Conservation (phyloP, 139 green algal species). For the Chlorella sp. region DNA sequence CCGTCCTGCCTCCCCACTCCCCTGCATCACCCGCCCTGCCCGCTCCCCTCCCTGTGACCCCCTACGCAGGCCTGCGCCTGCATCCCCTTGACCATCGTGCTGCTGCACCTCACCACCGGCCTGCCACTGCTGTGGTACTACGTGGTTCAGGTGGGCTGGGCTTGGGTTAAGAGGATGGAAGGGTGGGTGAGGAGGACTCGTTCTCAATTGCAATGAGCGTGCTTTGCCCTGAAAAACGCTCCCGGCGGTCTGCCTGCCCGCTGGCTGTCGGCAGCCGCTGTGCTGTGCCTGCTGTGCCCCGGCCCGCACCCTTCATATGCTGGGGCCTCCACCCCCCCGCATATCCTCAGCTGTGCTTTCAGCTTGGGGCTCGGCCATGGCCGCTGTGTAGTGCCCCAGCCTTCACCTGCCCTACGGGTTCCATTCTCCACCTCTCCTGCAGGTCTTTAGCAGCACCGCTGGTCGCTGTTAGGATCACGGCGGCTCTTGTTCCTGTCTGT, state of each 20-base stretch:
- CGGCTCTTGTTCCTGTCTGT: too few species aligned
- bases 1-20: neutral
- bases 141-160: slow-evolving; percentile 34
- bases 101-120: slow-evolving; percentile 58
- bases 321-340: too few species aligned
- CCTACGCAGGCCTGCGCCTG: slow-evolving; percentile 20
- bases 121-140: slow-evolving; percentile 60
- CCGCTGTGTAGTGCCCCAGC: neutral
- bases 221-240: too few species aligned
- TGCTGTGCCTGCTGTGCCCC: too few species aligned
- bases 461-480: too few species aligned
- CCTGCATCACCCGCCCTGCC: neutral
- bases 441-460: too few species aligned
- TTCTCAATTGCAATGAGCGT: too few species aligned
- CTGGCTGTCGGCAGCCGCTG: too few species aligned
- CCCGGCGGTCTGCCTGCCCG: too few species aligned
- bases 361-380: too few species aligned
- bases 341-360: too few species aligned
- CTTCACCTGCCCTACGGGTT: neutral
- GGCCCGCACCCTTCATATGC: too few species aligned
- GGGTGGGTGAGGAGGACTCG: neutral
- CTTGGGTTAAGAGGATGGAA: neutral
- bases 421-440: slow-evolving; percentile 29
- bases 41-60: neutral
- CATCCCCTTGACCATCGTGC: slow-evolving; percentile 56